A percentile compares a stretch with the other conserved stretches of the same genome.
phyloP scores from a whole-genome alignment of 2,329 filamentous ascomycete species.

The Fonsecaea multimorphosa region DNA sequence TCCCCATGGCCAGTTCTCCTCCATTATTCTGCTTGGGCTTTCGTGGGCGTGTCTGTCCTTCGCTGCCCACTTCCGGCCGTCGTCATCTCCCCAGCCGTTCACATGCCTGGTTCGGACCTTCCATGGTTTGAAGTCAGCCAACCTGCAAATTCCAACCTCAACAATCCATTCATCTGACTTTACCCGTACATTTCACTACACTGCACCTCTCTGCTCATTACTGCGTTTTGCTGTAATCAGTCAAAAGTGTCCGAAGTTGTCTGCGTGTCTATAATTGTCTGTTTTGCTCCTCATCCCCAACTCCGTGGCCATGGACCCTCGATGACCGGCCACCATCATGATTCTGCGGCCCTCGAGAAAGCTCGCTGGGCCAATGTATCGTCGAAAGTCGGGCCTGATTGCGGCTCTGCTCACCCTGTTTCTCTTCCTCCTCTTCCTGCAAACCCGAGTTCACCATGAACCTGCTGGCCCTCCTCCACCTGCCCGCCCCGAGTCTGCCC shows the following conservation, averaged over 20 bases:
- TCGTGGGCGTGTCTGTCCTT: not conserved
- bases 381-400: conserved; percentile 27
- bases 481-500: not conserved
- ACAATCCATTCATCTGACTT: no score
- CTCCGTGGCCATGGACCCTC: not conserved
- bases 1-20: not conserved
- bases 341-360: conserved; percentile 15
- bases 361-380: conserved; percentile 24
- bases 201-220: not conserved
- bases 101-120: not conserved
- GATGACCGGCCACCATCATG: conserved; percentile 7
- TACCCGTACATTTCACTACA: no score
- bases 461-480: conserved; percentile 13
- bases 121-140: not conserved
- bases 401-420: conserved; percentile 26
- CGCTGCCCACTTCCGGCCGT: not conserved
- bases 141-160: no score
- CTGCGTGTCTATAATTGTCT: not conserved
- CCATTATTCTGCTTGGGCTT: not conserved
- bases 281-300: not conserved
- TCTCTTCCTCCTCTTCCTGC: conserved; percentile 31
- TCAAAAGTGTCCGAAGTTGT: not conserved
- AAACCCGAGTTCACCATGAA: conserved; percentile 17
- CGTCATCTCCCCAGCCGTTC: conserved; percentile 1
- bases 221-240: not conserved